These are phyloP conservation scores for Cucurbita pepo DNA, from an alignment of 306 rosid genomes.

Conservation along the genomic window DNA sequence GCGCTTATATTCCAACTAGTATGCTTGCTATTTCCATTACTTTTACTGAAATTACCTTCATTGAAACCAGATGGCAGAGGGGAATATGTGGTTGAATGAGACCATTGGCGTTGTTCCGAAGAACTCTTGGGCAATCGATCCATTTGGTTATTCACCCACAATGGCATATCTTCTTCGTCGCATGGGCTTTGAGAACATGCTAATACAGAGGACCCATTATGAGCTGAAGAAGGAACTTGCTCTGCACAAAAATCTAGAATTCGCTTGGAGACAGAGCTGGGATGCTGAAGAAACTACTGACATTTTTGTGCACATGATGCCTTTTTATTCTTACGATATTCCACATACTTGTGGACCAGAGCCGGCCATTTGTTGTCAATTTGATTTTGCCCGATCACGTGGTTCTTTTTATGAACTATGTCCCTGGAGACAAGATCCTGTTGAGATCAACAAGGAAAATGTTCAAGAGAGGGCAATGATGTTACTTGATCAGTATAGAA, in stretches of 20 bases:
- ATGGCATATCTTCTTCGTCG: conserved; percentile 98
- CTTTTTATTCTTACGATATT: conserved; percentile 92
- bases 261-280: conserved; percentile 97
- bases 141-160: conserved; percentile 96
- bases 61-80: conserved; percentile 72
- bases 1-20: not conserved
- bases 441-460: conserved; percentile 56
- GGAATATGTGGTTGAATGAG: conserved; percentile 89
- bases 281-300: conserved; percentile 84
- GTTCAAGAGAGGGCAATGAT: conserved; percentile 65
- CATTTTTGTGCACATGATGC: conserved; percentile 99
- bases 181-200: conserved; percentile 99
- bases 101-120: conserved; percentile 82
- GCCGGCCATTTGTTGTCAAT: conserved; percentile 96
- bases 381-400: conserved; percentile 79
- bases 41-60: conserved; percentile 4
- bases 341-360: conserved; percentile 99
- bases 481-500: conserved; percentile 83
- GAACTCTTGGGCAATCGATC: conserved; percentile 98
- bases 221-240: conserved; percentile 98
- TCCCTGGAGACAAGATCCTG: conserved; percentile 76
- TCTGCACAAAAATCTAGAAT: conserved; percentile 71
- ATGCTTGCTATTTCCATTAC: conserved; percentile 3
- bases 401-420: conserved; percentile 61
- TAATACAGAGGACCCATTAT: conserved; percentile 94